phyloP scores from a whole-genome alignment of 2,329 filamentous ascomycete species.

The Furcasterigmium sp. region DNA sequence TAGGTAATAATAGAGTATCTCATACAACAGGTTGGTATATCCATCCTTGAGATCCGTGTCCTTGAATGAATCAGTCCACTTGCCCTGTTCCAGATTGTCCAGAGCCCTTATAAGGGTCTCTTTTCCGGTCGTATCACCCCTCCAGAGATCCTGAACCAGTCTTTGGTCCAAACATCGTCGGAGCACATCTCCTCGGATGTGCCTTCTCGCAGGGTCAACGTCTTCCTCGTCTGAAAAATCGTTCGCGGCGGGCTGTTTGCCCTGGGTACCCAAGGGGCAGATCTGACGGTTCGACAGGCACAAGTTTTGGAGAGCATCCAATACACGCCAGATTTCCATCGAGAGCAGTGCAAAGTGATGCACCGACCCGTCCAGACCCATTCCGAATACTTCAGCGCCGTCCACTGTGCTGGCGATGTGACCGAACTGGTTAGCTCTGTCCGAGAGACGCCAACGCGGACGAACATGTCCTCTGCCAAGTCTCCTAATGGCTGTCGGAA shows the following conservation, averaged over 20 bases:
- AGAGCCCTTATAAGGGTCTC: constrained; percentile 44
- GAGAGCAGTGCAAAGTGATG: constrained; percentile 65
- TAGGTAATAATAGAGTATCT: constrained; percentile 48
- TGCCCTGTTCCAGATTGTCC: constrained; percentile 40
- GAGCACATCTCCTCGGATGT: constrained; percentile 64
- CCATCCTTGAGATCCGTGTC: constrained; percentile 14
- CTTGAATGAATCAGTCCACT: constrained; percentile 28
- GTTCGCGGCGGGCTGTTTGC: constrained; percentile 6
- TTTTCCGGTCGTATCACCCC: constrained; percentile 12
- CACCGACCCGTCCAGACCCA: constrained; percentile 64
- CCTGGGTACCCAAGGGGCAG: constrained; percentile 40
- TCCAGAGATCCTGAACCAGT: constrained; percentile 37
- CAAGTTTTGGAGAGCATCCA: constrained; percentile 70
- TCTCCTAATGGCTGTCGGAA: constrained; percentile 51
- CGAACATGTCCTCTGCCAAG: constrained; percentile 49
- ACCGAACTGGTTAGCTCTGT: constrained; percentile 30
- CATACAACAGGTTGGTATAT: constrained; percentile 47
- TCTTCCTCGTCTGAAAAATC: constrained; percentile 7
- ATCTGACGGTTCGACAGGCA: constrained; percentile 41
- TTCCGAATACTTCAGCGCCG: constrained; percentile 53
- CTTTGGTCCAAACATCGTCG: constrained; percentile 44
- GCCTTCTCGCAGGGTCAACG: constrained; percentile 32
- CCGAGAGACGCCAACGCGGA: constrained; percentile 41
- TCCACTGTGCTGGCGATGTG: constrained; percentile 35
- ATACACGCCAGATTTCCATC: constrained; percentile 57